These are phyloP conservation scores for Tetradesmus obliquus DNA, from an alignment of 139 green algal species.

Conservation along the genomic window DNA sequence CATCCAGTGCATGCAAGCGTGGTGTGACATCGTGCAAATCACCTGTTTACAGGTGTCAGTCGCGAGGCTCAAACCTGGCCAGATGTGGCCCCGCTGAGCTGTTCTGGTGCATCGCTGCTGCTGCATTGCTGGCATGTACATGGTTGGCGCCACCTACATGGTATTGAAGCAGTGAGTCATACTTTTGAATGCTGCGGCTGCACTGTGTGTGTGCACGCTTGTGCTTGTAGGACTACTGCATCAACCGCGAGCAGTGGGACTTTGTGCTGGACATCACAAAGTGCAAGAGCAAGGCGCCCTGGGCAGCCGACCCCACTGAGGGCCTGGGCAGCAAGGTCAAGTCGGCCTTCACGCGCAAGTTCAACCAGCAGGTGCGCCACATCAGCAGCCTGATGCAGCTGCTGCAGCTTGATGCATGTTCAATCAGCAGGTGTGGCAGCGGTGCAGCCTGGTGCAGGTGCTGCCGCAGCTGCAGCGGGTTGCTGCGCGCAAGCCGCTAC, in stretches of 20 bases:
- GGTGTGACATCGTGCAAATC: no score
- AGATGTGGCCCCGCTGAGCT: no score
- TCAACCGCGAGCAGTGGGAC: conserved; percentile 71
- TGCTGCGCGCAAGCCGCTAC: no score
- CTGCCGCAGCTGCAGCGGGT: no score
- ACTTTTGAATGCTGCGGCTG: background rate
- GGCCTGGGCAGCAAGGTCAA: conserved; percentile 79
- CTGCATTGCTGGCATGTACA: background rate
- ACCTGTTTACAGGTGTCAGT: no score
- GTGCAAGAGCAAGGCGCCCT: conserved; percentile 84
- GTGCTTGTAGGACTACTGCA: conserved; percentile 50
- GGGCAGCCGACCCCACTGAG: conserved; percentile 84
- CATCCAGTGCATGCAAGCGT: no score
- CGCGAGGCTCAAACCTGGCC: no score
- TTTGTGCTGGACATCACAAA: conserved; percentile 86
- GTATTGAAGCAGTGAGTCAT: background rate
- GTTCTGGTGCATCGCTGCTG: background rate
- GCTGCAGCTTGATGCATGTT: background rate
- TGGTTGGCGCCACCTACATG: background rate
- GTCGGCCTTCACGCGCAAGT: conserved; percentile 82
- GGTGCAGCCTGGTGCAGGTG: no score
- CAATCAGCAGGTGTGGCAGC: background rate
- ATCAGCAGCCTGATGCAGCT: background rate
- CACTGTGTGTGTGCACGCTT: background rate
- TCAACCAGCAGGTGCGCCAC: conserved; percentile 39